Evolutionary conservation across 768 basidiomycete species (phyloP).

Genomic region (Lentinula sp.): DNA sequence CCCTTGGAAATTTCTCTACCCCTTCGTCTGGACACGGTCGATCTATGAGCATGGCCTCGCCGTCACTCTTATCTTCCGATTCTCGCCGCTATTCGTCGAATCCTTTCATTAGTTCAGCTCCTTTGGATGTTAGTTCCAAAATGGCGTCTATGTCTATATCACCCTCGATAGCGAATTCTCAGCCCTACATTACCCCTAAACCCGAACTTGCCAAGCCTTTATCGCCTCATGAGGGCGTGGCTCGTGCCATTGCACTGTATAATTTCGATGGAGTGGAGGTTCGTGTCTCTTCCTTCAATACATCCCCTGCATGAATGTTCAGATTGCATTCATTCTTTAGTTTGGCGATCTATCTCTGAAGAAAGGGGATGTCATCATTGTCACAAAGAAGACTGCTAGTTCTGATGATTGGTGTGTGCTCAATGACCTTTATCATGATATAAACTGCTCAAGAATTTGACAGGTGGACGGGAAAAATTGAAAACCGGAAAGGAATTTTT

Average conservation of each 20-base stretch:
- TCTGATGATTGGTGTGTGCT: slow-evolving; percentile 63
- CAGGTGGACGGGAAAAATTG: slow-evolving; percentile 76
- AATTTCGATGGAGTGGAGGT: slow-evolving; percentile 73
- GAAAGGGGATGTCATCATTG: slow-evolving; percentile 68
- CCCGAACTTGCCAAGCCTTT: slow-evolving; percentile 44
- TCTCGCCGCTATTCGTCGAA: slow-evolving; percentile 6
- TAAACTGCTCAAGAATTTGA: background rate
- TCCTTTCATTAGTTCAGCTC: slow-evolving; percentile 1
- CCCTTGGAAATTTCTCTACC: slow-evolving; percentile 16
- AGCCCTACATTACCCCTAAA: slow-evolving; percentile 38
- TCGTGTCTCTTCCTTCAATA: slow-evolving; percentile 10
- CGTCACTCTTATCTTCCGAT: slow-evolving; percentile 5
- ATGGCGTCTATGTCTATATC: background rate
- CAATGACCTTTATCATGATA: background rate
- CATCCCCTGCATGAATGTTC: background rate
- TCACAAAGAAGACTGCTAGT: slow-evolving; percentile 65
- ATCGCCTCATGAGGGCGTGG: slow-evolving; percentile 52
- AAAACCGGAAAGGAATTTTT: slow-evolving; percentile 60
- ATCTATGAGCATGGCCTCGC: slow-evolving; percentile 11
- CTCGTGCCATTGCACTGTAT: slow-evolving; percentile 68
- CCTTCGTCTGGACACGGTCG: slow-evolving; percentile 7
- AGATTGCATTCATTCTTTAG: slow-evolving; percentile 25
- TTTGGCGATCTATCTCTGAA: slow-evolving; percentile 68
- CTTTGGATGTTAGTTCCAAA: background rate
- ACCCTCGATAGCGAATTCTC: slow-evolving; percentile 9